Conservation (phyloP, 2,329 filamentous ascomycete species). For the Trichophyton mentagrophytes region DNA sequence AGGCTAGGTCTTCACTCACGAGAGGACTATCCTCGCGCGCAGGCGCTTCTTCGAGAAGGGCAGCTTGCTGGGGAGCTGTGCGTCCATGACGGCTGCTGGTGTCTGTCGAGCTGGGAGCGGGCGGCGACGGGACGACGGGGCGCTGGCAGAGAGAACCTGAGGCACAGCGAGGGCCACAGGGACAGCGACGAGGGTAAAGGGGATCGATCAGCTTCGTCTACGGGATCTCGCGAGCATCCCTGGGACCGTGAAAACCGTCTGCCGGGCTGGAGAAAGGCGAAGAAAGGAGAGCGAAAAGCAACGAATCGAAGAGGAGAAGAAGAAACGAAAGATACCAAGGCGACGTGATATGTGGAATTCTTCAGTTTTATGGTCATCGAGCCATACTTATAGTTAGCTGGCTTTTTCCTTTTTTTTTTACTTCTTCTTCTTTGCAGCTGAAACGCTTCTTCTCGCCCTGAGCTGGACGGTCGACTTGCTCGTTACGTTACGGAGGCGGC, state of each 20-base stretch:
- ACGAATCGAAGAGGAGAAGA: neutral
- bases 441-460: neutral
- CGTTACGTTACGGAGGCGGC: neutral
- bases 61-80: conserved; percentile 30
- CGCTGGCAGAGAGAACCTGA: too few species aligned
- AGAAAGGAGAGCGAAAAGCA: neutral
- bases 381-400: too few species aligned
- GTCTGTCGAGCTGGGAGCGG: too few species aligned
- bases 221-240: neutral
- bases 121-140: too few species aligned
- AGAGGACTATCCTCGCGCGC: conserved; percentile 39
- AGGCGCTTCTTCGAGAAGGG: conserved; percentile 43
- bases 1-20: conserved; percentile 26
- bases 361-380: too few species aligned
- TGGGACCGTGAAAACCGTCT: neutral
- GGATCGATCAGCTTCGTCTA: neutral
- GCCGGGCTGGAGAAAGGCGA: neutral
- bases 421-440: neutral
- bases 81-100: conserved; percentile 8
- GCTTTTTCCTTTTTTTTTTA: neutral
- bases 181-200: neutral
- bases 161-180: neutral
- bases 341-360: too few species aligned
- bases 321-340: neutral
- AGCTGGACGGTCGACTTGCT: neutral